Conservation (phyloP, 441 rosid genomes). For the Capsella rubella region DNA sequence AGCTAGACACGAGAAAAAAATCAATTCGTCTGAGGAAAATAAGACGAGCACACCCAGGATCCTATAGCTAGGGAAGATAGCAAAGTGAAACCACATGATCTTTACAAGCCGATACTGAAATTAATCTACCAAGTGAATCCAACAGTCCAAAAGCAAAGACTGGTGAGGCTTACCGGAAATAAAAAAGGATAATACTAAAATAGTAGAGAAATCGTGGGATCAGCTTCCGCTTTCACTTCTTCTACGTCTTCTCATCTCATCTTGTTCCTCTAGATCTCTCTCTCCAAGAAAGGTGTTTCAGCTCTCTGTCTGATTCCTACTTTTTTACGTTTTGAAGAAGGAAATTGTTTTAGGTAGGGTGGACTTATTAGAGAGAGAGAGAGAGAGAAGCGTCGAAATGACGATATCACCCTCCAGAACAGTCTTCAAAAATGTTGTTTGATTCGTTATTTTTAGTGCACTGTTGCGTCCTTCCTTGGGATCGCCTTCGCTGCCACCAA, state of each 20-base stretch:
- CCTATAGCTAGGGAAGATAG: too few species aligned
- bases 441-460: neutral
- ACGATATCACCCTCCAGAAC: slow-evolving; percentile 33
- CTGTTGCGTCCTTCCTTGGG: slow-evolving; percentile 46
- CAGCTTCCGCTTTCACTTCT: slow-evolving; percentile 26
- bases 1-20: too few species aligned
- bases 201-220: neutral
- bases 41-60: too few species aligned
- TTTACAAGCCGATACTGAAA: too few species aligned
- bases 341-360: slow-evolving; percentile 35
- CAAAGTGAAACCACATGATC: too few species aligned
- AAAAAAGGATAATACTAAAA: too few species aligned
- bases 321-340: slow-evolving; percentile 37
- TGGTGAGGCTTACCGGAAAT: slow-evolving; percentile 16
- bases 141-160: slow-evolving; percentile 19
- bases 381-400: slow-evolving; percentile 9
- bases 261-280: slow-evolving; percentile 36
- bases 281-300: slow-evolving; percentile 28
- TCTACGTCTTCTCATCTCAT: slow-evolving; percentile 14
- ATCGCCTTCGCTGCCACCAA: slow-evolving; percentile 30
- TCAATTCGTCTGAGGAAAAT: too few species aligned
- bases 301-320: slow-evolving; percentile 16
- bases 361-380: slow-evolving; percentile 21
- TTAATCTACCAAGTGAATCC: slow-evolving; percentile 9
- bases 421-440: slow-evolving; percentile 17